Percentiles rank a stretch among this genome's conserved stretches.
phyloP scores from a whole-genome alignment of 495 filamentous ascomycete species.

The Penicillium turbatum region DNA sequence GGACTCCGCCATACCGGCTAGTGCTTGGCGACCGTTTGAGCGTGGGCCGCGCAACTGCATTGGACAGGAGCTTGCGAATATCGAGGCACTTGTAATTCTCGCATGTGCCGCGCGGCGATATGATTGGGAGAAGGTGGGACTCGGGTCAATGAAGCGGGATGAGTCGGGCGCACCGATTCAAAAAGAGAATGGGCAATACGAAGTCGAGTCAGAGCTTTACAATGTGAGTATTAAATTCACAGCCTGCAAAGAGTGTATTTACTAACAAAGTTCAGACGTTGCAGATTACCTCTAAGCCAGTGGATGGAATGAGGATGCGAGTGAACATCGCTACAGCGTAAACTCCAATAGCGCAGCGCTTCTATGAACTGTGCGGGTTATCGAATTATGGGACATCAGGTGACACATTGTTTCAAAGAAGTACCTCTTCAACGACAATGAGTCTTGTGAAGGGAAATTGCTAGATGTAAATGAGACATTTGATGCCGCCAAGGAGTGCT shows the following conservation, averaged over 20 bases:
- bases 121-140: conserved; percentile 29
- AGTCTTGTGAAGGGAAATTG: neutral
- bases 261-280: conserved; percentile 6
- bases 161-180: conserved; percentile 19
- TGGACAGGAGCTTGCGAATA: conserved; percentile 45
- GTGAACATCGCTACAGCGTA: conserved; percentile 1
- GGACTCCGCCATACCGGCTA: conserved; percentile 15
- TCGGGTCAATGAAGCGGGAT: conserved; percentile 32
- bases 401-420: no score
- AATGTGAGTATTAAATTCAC: conserved; percentile 27
- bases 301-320: conserved; percentile 23
- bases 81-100: conserved; percentile 40
- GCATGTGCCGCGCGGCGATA: conserved; percentile 36
- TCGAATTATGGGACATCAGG: no score
- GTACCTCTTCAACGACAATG: neutral
- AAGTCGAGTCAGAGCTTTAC: conserved; percentile 40
- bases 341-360: no score
- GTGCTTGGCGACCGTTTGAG: conserved; percentile 45
- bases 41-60: conserved; percentile 48
- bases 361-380: no score
- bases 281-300: conserved; percentile 18
- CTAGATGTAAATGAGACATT: neutral
- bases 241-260: neutral
- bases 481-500: neutral
- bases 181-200: conserved; percentile 37